A percentile compares a stretch with the other conserved stretches of the same genome.
Evolutionary conservation across 768 basidiomycete genomes (phyloP).

Genomic region (Coprinopsis cinerea): DNA sequence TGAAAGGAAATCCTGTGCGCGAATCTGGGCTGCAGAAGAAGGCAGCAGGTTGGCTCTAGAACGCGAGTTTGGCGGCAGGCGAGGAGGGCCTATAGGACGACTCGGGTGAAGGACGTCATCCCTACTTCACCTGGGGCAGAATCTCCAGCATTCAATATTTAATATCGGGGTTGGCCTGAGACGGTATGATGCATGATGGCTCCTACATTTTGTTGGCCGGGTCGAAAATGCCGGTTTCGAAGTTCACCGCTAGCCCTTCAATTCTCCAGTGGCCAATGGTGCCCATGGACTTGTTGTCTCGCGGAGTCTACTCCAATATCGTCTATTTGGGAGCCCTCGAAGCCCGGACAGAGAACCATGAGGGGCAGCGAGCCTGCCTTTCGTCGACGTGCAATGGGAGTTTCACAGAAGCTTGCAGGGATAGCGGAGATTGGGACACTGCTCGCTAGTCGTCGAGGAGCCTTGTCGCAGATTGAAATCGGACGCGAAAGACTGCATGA

Average conservation of each 20-base stretch:
- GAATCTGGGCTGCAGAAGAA: constrained; percentile 87
- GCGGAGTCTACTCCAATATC: too few species aligned
- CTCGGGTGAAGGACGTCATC: constrained; percentile 76
- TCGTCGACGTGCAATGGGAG: constrained; percentile 48
- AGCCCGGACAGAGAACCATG: constrained; percentile 70
- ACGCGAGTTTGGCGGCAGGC: constrained; percentile 49
- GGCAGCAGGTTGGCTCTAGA: constrained; percentile 71
- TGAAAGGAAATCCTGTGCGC: constrained; percentile 63
- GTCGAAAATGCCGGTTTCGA: too few species aligned
- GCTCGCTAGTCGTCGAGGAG: constrained; percentile 74
- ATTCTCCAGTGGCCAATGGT: too few species aligned
- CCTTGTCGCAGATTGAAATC: constrained; percentile 70
- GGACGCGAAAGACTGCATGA: constrained; percentile 82
- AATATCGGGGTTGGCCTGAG: too few species aligned
- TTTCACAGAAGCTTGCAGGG: constrained; percentile 76
- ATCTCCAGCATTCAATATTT: constrained; percentile 83
- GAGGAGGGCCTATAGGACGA: too few species aligned
- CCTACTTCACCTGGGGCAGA: constrained; percentile 81
- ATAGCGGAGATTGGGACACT: constrained; percentile 76
- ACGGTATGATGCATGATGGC: too few species aligned
- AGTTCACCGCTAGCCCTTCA: too few species aligned
- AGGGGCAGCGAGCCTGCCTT: constrained; percentile 75
- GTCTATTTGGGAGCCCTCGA: too few species aligned
- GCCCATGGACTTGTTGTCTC: too few species aligned
- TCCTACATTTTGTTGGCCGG: too few species aligned